Evolutionary conservation across 2,329 filamentous ascomycete species (phyloP), one percentile per base, ranked within the genome.

Genomic region (Neonectria faginata): DNA sequence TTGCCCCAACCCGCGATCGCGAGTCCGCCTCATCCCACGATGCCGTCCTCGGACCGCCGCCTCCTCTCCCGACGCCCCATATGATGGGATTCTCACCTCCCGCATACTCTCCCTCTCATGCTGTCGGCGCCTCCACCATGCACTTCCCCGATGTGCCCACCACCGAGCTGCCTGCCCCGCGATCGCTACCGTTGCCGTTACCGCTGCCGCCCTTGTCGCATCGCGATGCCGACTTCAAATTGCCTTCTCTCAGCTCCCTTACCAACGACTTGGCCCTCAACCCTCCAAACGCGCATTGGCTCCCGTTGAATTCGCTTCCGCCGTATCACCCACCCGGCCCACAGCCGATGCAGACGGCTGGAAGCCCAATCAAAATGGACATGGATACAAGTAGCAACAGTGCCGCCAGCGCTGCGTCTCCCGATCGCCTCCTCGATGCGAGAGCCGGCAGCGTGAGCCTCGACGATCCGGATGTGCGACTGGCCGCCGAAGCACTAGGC

Each of bases 401-500:
- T 64, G 78, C 78, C 57, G 66, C 75, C 41, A 82, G 80, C 69
- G 77, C 80, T 33, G 76, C 80, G 8, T 85, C 84, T 3, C 82
- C 85, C 12, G 83, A 85, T 57, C 76, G 76, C n/a, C 77, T 80
- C 41, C 72, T 78, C 14, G 82, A 83, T 66, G 81, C 79, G 3
- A 78, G 84, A 53, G 78, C 83, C 5, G 80, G 80, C 60, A 88
- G 84, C 64, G 84, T 89, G 52, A 88, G 81, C 64, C 77, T 91
- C 29, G 89, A 91, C 71, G 89, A 91, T 68, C 88, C 89, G 3
- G 88, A 91, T 71, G 89, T 91, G 39, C 84, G 88, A 45, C 82
- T 91, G 70, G 92, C 92, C 25, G 92, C 92, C 31, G 91, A 94
- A 78, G 92, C 92, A 8, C 81, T 94, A 14, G 91, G 91, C 53